Evolutionary conservation across 1,284 basidiomycete species (phyloP), one percentile per base, ranked within the genome.

Genomic region (Moniliophthora roreri): DNA sequence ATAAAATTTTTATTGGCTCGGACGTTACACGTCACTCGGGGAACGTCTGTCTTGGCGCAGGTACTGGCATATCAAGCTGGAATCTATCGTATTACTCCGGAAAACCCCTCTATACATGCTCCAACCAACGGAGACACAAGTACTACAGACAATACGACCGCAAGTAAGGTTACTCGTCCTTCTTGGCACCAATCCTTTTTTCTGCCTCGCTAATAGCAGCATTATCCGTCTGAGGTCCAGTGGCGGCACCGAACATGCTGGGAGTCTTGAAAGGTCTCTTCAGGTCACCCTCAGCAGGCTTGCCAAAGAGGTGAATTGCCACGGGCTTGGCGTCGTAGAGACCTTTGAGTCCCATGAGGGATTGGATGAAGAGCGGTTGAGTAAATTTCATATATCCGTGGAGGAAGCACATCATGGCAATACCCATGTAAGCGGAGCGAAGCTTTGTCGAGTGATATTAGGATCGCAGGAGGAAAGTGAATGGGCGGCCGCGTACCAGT

Each of bases 351-450:
- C 89, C 91, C 91, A 95, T 95, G 61, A 96, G 79, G 28, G 82
- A 81, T 69, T 96, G 93, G 58, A 96, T 88, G 75, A 96, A 95
- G 58, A 95, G 81, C 9, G 93, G 94, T 66, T 95, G 93, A 10
- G 92, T 94, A 79, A 90, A 95, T 66, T 89, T 83, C 69, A 93
- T 73, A 80, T 95, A 96, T 49, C 87, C 59, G 72, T 96, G 93
- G 75, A 96, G 84, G 78, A 95, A 87, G 52, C 65, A 77, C 91
- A 94, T 94, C 88, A 94, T 93, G 44, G 85, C 88, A 62, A 93
- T 69, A 57, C 89, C 89, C 68, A 90, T 86, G 72, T 87, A 90
- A 6, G 84, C 85, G 28, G 83, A 80, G 53, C 88, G 85, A 57
- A 88, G 75, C 85, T 87, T 59, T 21, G 23, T 39, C 24, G 16